Evolutionary conservation across 495 filamentous ascomycete species (phyloP).

Genomic region (Neurospora sp.): DNA sequence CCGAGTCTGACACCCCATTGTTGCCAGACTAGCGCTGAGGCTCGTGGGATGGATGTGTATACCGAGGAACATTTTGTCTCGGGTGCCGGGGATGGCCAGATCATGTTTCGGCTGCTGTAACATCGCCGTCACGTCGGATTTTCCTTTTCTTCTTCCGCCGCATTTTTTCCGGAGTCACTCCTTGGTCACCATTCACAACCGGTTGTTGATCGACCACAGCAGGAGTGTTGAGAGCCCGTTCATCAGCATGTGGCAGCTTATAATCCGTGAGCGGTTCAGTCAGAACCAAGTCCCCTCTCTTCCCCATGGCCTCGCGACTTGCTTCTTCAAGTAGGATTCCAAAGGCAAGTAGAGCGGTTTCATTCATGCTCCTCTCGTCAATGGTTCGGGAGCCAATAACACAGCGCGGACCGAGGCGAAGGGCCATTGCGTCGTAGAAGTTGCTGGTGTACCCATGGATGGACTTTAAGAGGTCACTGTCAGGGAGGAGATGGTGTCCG

Average conservation of each 20-base stretch:
- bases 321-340: conserved; percentile 78
- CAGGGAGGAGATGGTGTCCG: conserved; percentile 44
- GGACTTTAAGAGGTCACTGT: conserved; percentile 63
- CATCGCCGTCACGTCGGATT: neutral
- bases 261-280: conserved; percentile 46
- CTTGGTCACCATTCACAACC: neutral
- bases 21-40: neutral
- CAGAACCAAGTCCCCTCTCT: conserved; percentile 65
- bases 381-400: conserved; percentile 9
- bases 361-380: conserved; percentile 66
- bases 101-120: neutral
- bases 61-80: neutral
- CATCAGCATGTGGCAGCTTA: neutral
- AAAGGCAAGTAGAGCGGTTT: conserved; percentile 71
- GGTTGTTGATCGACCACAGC: neutral
- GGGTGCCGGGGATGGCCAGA: neutral
- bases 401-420: conserved; percentile 16
- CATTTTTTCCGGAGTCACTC: neutral
- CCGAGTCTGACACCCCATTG: neutral
- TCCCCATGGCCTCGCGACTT: conserved; percentile 50
- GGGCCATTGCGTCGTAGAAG: conserved; percentile 48
- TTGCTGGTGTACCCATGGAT: conserved; percentile 66
- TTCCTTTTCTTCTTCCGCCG: neutral
- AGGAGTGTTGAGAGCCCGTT: neutral
- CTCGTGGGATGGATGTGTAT: neutral